Conservation (phyloP, 208 protist species). For the Angomonas deanei region DNA sequence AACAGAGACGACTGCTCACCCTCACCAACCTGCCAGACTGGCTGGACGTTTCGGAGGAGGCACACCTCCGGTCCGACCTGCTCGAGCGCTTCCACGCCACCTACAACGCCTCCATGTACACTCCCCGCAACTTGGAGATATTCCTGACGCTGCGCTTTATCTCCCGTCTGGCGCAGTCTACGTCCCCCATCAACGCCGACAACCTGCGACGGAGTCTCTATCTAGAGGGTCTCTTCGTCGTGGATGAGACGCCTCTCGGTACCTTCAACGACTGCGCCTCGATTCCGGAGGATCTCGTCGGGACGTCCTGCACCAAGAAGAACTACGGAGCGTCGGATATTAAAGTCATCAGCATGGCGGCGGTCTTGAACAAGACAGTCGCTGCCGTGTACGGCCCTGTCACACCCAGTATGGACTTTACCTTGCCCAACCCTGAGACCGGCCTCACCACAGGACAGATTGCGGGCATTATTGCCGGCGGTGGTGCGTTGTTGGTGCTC, state of each 20-base stretch:
- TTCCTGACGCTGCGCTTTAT: slow-evolving; percentile 10
- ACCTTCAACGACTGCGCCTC: slow-evolving; percentile 10
- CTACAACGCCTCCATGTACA: slow-evolving; percentile 5
- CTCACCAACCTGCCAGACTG: slow-evolving; percentile 41
- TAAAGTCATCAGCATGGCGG: slow-evolving; percentile 13
- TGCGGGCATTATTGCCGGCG: slow-evolving; percentile 19
- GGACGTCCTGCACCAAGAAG: slow-evolving; percentile 9
- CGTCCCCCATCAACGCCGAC: slow-evolving; percentile 12
- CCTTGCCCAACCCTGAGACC: not conserved
- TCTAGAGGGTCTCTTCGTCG: slow-evolving; percentile 6
- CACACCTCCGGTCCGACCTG: not conserved
- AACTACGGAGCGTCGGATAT: slow-evolving; percentile 55
- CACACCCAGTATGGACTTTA: slow-evolving; percentile 39
- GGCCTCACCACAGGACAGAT: slow-evolving; percentile 15
- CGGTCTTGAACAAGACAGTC: slow-evolving; percentile 20
- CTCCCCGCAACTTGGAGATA: slow-evolving; percentile 12
- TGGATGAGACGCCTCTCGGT: slow-evolving; percentile 22
- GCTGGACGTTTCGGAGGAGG: slow-evolving; percentile 13
- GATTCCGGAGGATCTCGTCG: not conserved
- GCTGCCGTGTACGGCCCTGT: not conserved
- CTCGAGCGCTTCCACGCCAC: slow-evolving; percentile 14
- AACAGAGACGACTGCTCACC: slow-evolving; percentile 23
- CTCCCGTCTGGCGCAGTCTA: slow-evolving; percentile 1
- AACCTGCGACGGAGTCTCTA: slow-evolving; percentile 19
- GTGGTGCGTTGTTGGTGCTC: not conserved